These are phyloP conservation scores for Apostasia shenzhenica DNA, from an alignment of 106 monocot genomes.

Conservation along the genomic window DNA sequence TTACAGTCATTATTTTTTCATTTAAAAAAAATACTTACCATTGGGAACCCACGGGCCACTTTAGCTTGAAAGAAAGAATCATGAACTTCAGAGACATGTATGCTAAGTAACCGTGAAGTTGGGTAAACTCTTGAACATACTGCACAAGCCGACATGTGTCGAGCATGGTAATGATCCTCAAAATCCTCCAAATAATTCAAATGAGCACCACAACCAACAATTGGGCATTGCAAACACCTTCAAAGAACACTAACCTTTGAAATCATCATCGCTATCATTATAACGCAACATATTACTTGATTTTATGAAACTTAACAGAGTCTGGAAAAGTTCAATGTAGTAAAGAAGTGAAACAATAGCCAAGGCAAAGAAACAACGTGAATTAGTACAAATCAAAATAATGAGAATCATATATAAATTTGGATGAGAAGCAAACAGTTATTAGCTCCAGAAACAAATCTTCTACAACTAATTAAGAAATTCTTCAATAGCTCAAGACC, in stretches of 20 bases:
- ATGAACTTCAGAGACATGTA: slow-evolving; percentile 91
- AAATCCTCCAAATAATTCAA: slow-evolving; percentile 75
- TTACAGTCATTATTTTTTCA: not conserved
- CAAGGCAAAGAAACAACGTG: too few species aligned
- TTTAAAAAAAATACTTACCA: slow-evolving; percentile 35
- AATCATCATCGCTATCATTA: too few species aligned
- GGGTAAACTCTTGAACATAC: slow-evolving; percentile 82
- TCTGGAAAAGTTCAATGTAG: too few species aligned
- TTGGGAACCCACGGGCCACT: slow-evolving; percentile 89
- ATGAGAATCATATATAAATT: too few species aligned
- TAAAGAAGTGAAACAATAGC: too few species aligned
- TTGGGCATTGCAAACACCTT: slow-evolving; percentile 70
- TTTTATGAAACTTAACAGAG: too few species aligned
- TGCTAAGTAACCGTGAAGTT: slow-evolving; percentile 76
- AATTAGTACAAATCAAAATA: too few species aligned
- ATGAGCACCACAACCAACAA: slow-evolving; percentile 74
- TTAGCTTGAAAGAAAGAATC: slow-evolving; percentile 98
- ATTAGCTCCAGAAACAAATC: too few species aligned
- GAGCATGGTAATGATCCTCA: slow-evolving; percentile 84
- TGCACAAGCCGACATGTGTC: slow-evolving; percentile 85
- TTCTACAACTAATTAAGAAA: too few species aligned
- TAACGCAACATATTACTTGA: too few species aligned
- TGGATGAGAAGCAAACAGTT: too few species aligned
- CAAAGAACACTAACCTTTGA: not conserved
- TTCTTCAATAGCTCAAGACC: too few species aligned